A percentile compares a stretch with the other conserved stretches of the same genome.
Evolutionary conservation across 176 grass and related monocot species (phyloP).

Genomic region (Avena insularis): DNA sequence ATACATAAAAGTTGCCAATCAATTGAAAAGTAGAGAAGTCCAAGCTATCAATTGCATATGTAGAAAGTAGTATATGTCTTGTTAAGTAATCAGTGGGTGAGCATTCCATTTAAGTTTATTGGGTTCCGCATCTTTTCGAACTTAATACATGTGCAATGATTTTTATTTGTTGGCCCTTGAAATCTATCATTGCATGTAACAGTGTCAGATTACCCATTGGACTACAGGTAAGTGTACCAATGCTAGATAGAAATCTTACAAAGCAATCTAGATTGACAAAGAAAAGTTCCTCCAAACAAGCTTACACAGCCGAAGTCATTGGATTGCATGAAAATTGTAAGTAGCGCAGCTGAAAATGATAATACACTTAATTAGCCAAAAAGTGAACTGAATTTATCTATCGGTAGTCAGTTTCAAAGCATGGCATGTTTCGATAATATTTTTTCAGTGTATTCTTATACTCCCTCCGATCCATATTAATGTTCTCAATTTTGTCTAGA

Average conservation of each 20-base stretch:
- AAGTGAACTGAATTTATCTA: not conserved
- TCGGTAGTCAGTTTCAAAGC: not conserved
- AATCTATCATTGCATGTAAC: constrained; percentile 3
- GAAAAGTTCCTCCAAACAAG: not conserved
- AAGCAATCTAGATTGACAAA: not conserved
- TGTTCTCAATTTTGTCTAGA: too few species aligned
- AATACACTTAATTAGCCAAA: not conserved
- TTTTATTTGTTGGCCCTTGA: not conserved
- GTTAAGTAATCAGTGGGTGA: not conserved
- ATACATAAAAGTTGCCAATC: not conserved
- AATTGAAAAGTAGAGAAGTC: not conserved
- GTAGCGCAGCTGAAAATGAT: not conserved
- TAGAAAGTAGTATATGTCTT: constrained; percentile 14
- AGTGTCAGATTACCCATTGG: not conserved
- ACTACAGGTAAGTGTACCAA: not conserved
- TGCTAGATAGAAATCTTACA: constrained; percentile 1
- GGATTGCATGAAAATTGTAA: not conserved
- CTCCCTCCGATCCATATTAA: too few species aligned
- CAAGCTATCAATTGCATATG: constrained; percentile 4
- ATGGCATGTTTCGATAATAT: not conserved
- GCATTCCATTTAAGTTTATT: not conserved
- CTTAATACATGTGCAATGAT: constrained; percentile 3
- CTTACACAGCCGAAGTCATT: not conserved
- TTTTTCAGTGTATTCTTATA: not conserved
- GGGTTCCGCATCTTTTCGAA: not conserved